Evolutionary conservation across 2,329 filamentous ascomycete species (phyloP).

Genomic region (Periconia digitata): DNA sequence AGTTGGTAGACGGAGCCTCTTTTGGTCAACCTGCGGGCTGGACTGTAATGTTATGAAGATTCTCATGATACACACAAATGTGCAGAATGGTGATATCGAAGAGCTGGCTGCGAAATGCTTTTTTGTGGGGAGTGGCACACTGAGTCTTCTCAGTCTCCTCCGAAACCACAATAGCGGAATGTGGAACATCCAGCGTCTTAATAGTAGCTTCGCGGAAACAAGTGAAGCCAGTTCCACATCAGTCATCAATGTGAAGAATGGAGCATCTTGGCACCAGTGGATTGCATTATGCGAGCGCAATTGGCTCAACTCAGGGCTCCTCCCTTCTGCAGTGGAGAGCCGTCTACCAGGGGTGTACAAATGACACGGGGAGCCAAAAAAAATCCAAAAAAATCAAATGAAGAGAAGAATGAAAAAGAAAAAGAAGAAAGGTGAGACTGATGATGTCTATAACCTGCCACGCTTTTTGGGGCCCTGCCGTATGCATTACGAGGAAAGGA

Average conservation of each 20-base stretch:
- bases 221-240: not conserved
- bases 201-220: not conserved
- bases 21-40: not conserved
- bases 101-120: not conserved
- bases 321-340: not conserved
- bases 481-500: conserved; percentile 30
- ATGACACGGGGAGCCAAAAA: not conserved
- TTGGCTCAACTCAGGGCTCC: not conserved
- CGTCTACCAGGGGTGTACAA: not conserved
- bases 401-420: conserved; percentile 8
- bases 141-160: too few species aligned
- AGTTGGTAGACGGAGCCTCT: not conserved
- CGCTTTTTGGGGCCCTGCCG: conserved; percentile 33
- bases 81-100: not conserved
- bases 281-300: not conserved
- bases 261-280: not conserved
- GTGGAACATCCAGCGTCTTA: not conserved
- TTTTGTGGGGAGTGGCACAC: too few species aligned
- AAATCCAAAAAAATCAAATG: conserved; percentile 6
- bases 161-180: not conserved
- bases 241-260: not conserved
- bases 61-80: not conserved
- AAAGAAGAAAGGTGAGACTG: conserved; percentile 11
- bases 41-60: conserved; percentile 18
- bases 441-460: conserved; percentile 26